Conservation (phyloP, 352 stramenopile genomes). For the Phytophthora foliorum region DNA sequence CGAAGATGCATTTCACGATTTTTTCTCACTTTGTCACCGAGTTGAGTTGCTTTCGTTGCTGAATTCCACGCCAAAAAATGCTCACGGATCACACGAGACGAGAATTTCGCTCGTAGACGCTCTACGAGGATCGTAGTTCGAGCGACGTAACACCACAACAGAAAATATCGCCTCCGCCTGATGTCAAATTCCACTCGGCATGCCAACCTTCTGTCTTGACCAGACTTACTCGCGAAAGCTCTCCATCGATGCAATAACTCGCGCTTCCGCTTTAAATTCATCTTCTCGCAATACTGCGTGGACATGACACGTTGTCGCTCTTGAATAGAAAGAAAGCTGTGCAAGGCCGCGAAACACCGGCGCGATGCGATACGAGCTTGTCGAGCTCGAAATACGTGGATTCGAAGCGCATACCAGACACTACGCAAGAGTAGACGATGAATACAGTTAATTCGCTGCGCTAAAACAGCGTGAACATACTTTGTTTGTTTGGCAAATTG, state of each 20-base stretch:
- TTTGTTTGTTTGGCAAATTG: constrained; percentile 24
- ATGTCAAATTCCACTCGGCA: constrained; percentile 34
- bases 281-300: constrained; percentile 1
- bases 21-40: constrained; percentile 16
- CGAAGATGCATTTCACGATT: constrained; percentile 8
- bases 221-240: constrained; percentile 16
- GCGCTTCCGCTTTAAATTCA: constrained; percentile 15
- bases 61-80: constrained; percentile 42
- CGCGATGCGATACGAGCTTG: constrained; percentile 18
- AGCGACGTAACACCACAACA: constrained; percentile 40
- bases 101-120: constrained; percentile 17
- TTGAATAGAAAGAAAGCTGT: constrained; percentile 9
- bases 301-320: constrained; percentile 13
- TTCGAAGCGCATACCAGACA: constrained; percentile 31
- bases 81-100: constrained; percentile 13
- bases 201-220: constrained; percentile 18
- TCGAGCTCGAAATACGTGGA: constrained; percentile 22
- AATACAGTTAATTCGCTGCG: not conserved
- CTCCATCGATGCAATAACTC: constrained; percentile 29
- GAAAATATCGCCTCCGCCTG: constrained; percentile 33
- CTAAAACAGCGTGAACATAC: constrained; percentile 10
- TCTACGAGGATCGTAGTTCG: constrained; percentile 16
- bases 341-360: constrained; percentile 24
- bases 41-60: constrained; percentile 22
- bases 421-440: constrained; percentile 4